phyloP scores from a whole-genome alignment of 208 protist genomes.

The Naegleria gruberi region DNA sequence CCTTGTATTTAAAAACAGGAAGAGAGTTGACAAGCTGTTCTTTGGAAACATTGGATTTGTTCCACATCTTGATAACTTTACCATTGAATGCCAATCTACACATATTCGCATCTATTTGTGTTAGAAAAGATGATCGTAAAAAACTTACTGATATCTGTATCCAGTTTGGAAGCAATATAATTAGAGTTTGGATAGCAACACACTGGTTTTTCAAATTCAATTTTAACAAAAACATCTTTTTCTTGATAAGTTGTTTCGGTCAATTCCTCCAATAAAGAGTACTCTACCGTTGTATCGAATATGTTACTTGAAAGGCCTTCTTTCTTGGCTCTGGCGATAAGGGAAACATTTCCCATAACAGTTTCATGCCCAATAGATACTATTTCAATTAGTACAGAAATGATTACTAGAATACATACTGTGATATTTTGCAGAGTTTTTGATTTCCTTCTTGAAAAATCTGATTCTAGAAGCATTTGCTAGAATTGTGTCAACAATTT shows the following conservation, averaged over 20 bases:
- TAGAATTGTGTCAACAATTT: conserved; percentile 37
- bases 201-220: conserved; percentile 26
- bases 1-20: not conserved
- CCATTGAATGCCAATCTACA: conserved; percentile 37
- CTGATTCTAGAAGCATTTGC: conserved; percentile 59
- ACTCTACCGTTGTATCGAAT: not conserved
- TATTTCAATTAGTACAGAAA: too few relatives aligned
- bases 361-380: conserved; percentile 69
- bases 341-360: conserved; percentile 66
- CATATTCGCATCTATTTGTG: conserved; percentile 12
- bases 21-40: not conserved
- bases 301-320: not conserved
- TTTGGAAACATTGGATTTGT: not conserved
- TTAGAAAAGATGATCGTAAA: not conserved
- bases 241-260: not conserved
- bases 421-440: not conserved
- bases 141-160: conserved; percentile 32
- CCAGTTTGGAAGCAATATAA: conserved; percentile 38
- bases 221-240: conserved; percentile 13
- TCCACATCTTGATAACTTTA: not conserved
- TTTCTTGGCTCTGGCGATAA: conserved; percentile 42
- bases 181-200: not conserved
- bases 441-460: conserved; percentile 50
- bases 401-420: not conserved
- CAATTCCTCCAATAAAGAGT: not conserved